Evolutionary conservation across 148 eudicot genomes (phyloP).

Genomic region (Dysphania ambrosioides): DNA sequence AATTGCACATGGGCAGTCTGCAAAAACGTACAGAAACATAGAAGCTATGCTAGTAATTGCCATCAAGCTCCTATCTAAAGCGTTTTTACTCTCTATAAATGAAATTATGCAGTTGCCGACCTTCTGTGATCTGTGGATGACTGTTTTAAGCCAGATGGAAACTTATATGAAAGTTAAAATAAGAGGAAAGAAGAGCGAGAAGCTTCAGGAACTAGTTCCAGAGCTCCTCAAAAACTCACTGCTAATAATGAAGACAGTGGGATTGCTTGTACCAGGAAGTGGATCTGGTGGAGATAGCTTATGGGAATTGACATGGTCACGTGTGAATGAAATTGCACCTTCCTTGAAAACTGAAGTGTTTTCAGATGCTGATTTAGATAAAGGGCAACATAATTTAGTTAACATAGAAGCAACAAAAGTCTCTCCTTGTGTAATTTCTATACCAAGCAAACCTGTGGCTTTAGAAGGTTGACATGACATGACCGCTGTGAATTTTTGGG

Average conservation of each 20-base stretch:
- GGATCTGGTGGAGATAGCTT: conserved; percentile 55
- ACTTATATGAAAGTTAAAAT: conserved; percentile 64
- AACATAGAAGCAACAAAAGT: conserved; percentile 12
- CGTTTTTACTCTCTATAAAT: conserved; percentile 46
- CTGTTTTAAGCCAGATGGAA: conserved; percentile 61
- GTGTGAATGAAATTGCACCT: conserved; percentile 59
- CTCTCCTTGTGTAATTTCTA: conserved; percentile 8
- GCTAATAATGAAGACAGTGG: conserved; percentile 61
- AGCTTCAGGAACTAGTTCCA: conserved; percentile 62
- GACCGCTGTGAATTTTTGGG: neutral
- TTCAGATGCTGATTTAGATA: conserved; percentile 30
- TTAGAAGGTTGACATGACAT: conserved; percentile 21
- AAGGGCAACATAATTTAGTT: conserved; percentile 1
- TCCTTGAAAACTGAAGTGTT: conserved; percentile 54
- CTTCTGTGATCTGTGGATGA: conserved; percentile 67
- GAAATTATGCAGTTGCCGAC: conserved; percentile 54
- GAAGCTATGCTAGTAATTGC: conserved; percentile 57
- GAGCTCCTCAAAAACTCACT: conserved; percentile 68
- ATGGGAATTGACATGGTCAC: conserved; percentile 75
- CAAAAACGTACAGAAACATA: conserved; percentile 57
- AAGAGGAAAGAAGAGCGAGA: conserved; percentile 64
- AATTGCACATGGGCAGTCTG: conserved; percentile 52
- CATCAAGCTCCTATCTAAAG: conserved; percentile 64
- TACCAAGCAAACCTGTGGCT: conserved; percentile 25
- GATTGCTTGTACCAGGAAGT: conserved; percentile 49